Percentiles rank a stretch among this genome's conserved stretches.
These are phyloP conservation scores for Phaseolus coccineus DNA, from an alignment of 331 rosid genomes.

Conservation along the genomic window DNA sequence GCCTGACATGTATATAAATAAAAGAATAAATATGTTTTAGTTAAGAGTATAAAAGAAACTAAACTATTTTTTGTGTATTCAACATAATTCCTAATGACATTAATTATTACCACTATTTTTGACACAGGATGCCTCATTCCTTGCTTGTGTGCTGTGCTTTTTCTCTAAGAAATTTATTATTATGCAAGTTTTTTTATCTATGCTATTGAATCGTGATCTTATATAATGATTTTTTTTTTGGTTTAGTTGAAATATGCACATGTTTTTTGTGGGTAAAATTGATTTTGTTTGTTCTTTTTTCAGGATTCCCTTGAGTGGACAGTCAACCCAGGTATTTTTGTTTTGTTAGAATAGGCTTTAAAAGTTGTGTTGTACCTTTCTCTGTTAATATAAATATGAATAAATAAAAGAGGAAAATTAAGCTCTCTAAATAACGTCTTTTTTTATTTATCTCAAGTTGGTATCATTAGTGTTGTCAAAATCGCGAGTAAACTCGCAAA, in stretches of 20 bases:
- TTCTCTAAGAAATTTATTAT: neutral
- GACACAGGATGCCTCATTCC: neutral
- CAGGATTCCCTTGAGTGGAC: constrained; percentile 74
- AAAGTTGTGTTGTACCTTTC: no score
- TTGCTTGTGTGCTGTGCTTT: neutral
- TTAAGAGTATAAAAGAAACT: neutral
- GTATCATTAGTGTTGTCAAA: no score
- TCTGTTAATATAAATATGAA: no score
- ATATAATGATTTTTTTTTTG: neutral
- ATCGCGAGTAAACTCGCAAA: no score
- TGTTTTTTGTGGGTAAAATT: constrained; percentile 14
- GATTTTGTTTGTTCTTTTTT: constrained; percentile 44
- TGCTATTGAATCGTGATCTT: constrained; percentile 37
- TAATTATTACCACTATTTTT: neutral
- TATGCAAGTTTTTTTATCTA: constrained; percentile 19
- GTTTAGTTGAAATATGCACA: constrained; percentile 20
- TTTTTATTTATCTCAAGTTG: no score
- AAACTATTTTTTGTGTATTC: neutral
- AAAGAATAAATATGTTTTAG: neutral
- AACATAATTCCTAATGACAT: neutral
- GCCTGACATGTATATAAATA: neutral
- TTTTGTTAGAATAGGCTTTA: neutral
- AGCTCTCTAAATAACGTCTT: no score
- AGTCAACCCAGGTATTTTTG: constrained; percentile 65
- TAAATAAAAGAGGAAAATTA: no score